These are phyloP conservation scores for Phanerochaete carnosa DNA, from an alignment of 768 basidiomycete species.

Conservation along the genomic window DNA sequence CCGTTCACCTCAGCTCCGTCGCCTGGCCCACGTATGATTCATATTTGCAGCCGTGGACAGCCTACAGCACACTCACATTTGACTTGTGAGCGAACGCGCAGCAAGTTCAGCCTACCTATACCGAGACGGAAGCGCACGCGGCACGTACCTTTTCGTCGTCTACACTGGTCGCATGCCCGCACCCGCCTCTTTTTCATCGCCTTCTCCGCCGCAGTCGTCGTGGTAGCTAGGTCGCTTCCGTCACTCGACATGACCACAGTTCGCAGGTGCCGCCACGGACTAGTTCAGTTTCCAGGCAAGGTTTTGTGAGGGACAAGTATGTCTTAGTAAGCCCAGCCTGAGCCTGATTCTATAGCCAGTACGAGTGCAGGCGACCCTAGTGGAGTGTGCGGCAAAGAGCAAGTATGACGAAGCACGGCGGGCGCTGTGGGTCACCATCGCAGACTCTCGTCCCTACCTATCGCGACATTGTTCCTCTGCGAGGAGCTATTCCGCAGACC, in stretches of 20 bases:
- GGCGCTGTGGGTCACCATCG: neutral
- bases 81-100: conserved; percentile 36
- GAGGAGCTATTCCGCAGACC: neutral
- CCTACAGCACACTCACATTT: conserved; percentile 48
- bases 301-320: neutral
- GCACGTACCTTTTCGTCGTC: conserved; percentile 74
- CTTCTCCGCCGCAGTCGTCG: conserved; percentile 7
- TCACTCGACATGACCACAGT: neutral
- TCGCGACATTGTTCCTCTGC: neutral
- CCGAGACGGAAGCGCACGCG: neutral
- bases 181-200: conserved; percentile 66
- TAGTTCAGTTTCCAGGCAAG: neutral
- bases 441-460: neutral
- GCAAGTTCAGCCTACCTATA: conserved; percentile 1
- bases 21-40: conserved; percentile 31
- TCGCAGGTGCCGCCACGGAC: too few relatives aligned
- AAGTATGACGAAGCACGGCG: neutral
- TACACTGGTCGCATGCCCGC: conserved; percentile 79
- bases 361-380: too few relatives aligned
- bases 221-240: neutral
- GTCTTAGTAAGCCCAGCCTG: too few relatives aligned
- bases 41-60: neutral
- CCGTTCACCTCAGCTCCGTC: conserved; percentile 67
- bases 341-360: too few relatives aligned
- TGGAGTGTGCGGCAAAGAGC: neutral